A percentile compares a stretch with the other conserved stretches of the same genome.
Conservation (phyloP, 805 yeast genomes). For the Ogataea philodendri region DNA sequence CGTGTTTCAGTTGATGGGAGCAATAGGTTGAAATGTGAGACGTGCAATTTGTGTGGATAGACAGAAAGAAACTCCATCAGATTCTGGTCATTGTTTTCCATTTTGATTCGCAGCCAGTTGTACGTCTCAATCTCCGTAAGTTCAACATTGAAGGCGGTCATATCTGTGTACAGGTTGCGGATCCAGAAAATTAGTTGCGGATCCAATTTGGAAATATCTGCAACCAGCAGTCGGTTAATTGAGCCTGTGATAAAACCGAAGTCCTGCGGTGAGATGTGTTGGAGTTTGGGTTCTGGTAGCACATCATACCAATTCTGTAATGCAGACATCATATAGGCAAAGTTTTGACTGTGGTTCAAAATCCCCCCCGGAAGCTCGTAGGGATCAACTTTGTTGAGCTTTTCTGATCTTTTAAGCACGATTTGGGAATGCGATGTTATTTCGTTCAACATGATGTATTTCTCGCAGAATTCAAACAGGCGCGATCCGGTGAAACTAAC, state of each 20-base stretch:
- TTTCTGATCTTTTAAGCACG: neutral
- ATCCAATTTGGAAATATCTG: slow-evolving; percentile 1
- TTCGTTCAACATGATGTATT: slow-evolving; percentile 3
- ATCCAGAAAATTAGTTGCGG: slow-evolving; percentile 9
- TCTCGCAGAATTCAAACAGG: slow-evolving; percentile 1
- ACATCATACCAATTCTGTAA: slow-evolving; percentile 5
- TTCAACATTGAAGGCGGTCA: slow-evolving; percentile 1
- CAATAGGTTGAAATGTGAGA: slow-evolving; percentile 16
- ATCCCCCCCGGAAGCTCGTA: neutral
- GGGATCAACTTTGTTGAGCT: neutral
- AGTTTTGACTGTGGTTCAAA: neutral
- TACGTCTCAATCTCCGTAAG: slow-evolving; percentile 17
- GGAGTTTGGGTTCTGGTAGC: slow-evolving; percentile 2
- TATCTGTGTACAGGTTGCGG: slow-evolving; percentile 9
- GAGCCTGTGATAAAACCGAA: slow-evolving; percentile 2
- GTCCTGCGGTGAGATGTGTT: neutral
- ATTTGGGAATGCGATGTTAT: slow-evolving; percentile 9
- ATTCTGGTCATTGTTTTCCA: neutral
- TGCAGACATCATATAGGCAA: neutral
- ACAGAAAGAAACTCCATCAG: slow-evolving; percentile 5
- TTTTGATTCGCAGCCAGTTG: slow-evolving; percentile 12
- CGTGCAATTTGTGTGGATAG: slow-evolving; percentile 9
- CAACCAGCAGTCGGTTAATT: neutral
- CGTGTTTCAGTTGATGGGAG: slow-evolving; percentile 2
- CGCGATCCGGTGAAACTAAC: neutral